Conservation (phyloP, 805 yeast genomes). For the Candida coleopterorum region DNA sequence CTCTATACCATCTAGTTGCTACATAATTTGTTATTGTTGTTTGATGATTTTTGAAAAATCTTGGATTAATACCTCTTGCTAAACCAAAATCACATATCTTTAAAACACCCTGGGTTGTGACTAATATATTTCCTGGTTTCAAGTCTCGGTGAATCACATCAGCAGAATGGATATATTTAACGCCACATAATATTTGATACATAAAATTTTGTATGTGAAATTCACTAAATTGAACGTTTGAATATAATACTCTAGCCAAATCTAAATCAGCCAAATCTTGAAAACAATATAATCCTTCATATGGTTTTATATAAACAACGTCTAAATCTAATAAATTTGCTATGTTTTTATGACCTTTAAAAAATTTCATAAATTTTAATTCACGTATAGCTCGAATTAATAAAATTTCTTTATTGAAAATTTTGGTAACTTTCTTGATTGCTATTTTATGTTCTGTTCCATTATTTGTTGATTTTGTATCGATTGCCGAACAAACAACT, state of each 20-base stretch:
- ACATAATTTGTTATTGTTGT: conserved; percentile 73
- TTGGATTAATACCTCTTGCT: conserved; percentile 65
- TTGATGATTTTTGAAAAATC: conserved; percentile 25
- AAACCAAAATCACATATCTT: conserved; percentile 94
- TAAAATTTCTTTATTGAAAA: conserved; percentile 62
- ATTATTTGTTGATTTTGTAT: conserved; percentile 30
- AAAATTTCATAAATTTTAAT: conserved; percentile 70
- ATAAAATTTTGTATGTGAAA: conserved; percentile 72
- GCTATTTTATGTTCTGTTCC: conserved; percentile 43
- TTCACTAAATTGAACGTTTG: conserved; percentile 73
- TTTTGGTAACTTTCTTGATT: conserved; percentile 72
- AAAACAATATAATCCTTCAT: conserved; percentile 83
- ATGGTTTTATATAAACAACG: conserved; percentile 58
- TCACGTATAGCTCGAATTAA: conserved; percentile 81
- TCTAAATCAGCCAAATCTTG: conserved; percentile 85
- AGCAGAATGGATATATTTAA: conserved; percentile 86
- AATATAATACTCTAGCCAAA: conserved; percentile 73
- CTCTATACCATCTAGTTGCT: conserved; percentile 94
- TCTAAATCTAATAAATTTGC: conserved; percentile 72
- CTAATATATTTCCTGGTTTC: conserved; percentile 85
- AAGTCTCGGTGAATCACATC: conserved; percentile 89
- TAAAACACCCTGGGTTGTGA: conserved; percentile 65
- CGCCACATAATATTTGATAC: conserved; percentile 81
- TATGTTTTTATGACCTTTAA: conserved; percentile 83
- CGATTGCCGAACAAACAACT: conserved; percentile 72